Evolutionary conservation across 768 basidiomycete genomes (phyloP), one percentile per base, ranked within the genome.

Genomic region (Tulasnella sp.): DNA sequence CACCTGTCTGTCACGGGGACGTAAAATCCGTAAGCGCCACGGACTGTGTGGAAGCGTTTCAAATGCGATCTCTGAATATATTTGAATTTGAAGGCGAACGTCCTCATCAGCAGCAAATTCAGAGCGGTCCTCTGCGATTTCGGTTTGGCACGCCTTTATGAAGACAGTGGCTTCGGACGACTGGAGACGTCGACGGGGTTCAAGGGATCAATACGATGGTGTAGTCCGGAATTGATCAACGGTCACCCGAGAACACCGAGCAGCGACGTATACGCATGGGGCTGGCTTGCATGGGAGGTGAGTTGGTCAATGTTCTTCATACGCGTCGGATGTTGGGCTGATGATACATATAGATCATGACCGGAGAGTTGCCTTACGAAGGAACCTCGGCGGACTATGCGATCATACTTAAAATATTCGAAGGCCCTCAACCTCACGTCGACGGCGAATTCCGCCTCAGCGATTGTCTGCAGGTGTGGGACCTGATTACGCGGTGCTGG

Each of bases 221-320:
- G 74, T n/a, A 75, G 74, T 57, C 74, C 74, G 13, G 74, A 75
- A n/a, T 35, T 75, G n/a, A 39, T 75, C 42, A 48, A 57, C n/a
- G 74, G 74, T 18, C 46, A 75, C 10, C 51, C 74, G 4, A 48
- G 74, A n/a, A 48, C 74, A 5, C n/a, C 51, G 3, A 42, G 11
- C 16, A 75, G 74, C 20, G 74, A 75, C 26, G 51, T 75, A 5
- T 75, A 48, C 11, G 74, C 74, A 4, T 75, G 74, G 74, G 74
- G 48, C 0, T 75, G 42, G 35, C 44, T 57, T 16, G 74, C 37
- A 23, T 35, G 44, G 35, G 74, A 75, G 74, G 74, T 75, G 10
- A 35, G 61, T 35, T 35, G 35, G 35, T 35, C 35, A 67, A 16
- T 10, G 11, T 26, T 13, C 29, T 23, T 35, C 51, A 9, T 48